phyloP scores from a whole-genome alignment of 208 protist species.

The Strigomonas culicis region DNA sequence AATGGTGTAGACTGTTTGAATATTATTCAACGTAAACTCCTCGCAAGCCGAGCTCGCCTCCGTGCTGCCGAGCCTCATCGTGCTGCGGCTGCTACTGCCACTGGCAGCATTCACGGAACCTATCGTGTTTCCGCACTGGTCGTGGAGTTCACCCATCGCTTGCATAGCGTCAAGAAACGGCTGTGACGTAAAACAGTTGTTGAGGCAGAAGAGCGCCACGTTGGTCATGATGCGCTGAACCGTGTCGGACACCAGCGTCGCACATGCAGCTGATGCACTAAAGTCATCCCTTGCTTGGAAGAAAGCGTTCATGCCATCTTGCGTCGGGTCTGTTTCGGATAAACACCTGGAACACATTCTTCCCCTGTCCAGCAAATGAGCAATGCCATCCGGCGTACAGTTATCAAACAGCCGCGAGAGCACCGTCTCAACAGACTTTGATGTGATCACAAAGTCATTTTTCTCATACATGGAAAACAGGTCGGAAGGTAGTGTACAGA shows the following conservation, averaged over 20 bases:
- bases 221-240: not conserved
- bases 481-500: not conserved
- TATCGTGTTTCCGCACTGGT: not conserved
- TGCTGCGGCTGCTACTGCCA: not conserved
- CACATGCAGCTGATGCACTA: not conserved
- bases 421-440: not conserved
- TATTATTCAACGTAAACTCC: not conserved
- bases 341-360: not conserved
- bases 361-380: not conserved
- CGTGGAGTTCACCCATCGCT: not conserved
- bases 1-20: not conserved
- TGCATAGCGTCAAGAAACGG: not conserved
- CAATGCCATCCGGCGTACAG: not conserved
- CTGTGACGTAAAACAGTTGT: not conserved
- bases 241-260: not conserved
- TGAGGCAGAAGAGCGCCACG: not conserved
- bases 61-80: not conserved
- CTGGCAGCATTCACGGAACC: not conserved
- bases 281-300: not conserved
- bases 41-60: not conserved
- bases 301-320: not conserved
- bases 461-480: not conserved
- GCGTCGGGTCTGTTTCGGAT: not conserved
- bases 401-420: not conserved
- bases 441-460: not conserved